Evolutionary conservation across 495 filamentous ascomycete species (phyloP).

Genomic region (Penicillium taxi): DNA sequence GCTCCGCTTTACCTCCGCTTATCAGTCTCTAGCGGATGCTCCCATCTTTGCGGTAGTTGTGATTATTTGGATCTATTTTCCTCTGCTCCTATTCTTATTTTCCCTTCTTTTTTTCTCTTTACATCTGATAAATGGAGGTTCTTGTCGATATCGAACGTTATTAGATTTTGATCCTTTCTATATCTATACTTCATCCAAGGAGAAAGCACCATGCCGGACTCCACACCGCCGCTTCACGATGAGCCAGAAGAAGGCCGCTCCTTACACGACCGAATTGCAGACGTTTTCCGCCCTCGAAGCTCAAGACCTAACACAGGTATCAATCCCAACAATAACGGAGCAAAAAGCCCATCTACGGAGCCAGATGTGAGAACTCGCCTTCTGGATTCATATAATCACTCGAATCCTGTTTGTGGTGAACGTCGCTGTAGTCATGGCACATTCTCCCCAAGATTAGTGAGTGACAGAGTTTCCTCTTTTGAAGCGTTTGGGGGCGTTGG

Average conservation of each 20-base stretch:
- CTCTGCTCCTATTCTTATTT: no score
- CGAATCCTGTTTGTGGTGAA: conserved; percentile 31
- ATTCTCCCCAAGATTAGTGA: conserved; percentile 61
- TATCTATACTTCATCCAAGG: background rate
- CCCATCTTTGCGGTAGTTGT: no score
- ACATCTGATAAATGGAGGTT: background rate
- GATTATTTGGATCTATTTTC: no score
- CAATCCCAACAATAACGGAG: conserved; percentile 3
- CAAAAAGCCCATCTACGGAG: conserved; percentile 8
- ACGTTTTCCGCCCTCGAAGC: conserved; percentile 24
- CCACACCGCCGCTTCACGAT: conserved; percentile 14
- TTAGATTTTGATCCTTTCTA: background rate
- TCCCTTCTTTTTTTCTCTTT: background rate
- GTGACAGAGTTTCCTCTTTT: conserved; percentile 33
- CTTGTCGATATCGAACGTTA: no score
- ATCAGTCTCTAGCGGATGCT: background rate
- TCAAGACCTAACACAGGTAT: conserved; percentile 4
- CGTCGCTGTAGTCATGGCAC: conserved; percentile 64
- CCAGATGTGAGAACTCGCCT: conserved; percentile 29
- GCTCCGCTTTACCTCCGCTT: background rate
- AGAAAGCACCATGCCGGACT: conserved; percentile 22
- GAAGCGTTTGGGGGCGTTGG: conserved; percentile 16
- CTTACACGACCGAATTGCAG: conserved; percentile 30
- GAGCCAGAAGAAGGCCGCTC: conserved; percentile 24
- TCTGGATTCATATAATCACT: conserved; percentile 32